Evolutionary conservation across 108 stramenopile genomes (phyloP).

Genomic region (Skeletonema marinoi): DNA sequence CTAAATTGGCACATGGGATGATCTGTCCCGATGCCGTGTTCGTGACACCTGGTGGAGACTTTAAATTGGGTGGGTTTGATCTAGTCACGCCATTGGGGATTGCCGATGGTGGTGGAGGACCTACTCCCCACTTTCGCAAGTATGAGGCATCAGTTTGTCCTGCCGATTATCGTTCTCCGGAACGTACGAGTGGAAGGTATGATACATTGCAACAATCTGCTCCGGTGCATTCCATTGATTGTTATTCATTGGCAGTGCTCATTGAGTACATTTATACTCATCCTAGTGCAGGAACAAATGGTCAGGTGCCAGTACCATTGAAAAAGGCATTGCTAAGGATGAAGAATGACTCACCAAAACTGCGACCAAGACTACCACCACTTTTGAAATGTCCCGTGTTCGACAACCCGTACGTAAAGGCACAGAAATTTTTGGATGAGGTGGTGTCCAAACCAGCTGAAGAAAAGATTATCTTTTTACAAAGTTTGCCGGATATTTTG

Average conservation of each 20-base stretch:
- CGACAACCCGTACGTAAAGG: conserved; percentile 73
- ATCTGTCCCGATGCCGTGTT: conserved; percentile 69
- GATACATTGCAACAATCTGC: conserved; percentile 56
- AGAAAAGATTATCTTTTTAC: conserved; percentile 75
- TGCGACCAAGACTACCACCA: conserved; percentile 72
- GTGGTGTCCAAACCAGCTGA: conserved; percentile 75
- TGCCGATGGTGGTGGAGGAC: conserved; percentile 58
- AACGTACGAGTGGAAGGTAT: conserved; percentile 65
- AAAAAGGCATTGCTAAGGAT: conserved; percentile 77
- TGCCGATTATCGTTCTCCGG: conserved; percentile 75
- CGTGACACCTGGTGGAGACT: conserved; percentile 85
- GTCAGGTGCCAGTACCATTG: conserved; percentile 62
- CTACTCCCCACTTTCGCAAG: conserved; percentile 65
- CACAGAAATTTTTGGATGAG: conserved; percentile 69
- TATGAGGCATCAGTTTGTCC: conserved; percentile 66
- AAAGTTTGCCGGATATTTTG: conserved; percentile 60
- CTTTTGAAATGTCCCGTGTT: conserved; percentile 85
- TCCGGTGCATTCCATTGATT: conserved; percentile 79
- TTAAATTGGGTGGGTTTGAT: conserved; percentile 83
- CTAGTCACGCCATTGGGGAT: conserved; percentile 63
- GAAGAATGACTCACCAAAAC: conserved; percentile 68
- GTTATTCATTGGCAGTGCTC: conserved; percentile 72
- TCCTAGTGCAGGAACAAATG: conserved; percentile 48
- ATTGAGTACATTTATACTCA: conserved; percentile 71
- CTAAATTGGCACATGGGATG: conserved; percentile 80